These are phyloP conservation scores for Diversispora epigaea DNA, from an alignment of 192 early-diverging fungal genomes.

Conservation along the genomic window DNA sequence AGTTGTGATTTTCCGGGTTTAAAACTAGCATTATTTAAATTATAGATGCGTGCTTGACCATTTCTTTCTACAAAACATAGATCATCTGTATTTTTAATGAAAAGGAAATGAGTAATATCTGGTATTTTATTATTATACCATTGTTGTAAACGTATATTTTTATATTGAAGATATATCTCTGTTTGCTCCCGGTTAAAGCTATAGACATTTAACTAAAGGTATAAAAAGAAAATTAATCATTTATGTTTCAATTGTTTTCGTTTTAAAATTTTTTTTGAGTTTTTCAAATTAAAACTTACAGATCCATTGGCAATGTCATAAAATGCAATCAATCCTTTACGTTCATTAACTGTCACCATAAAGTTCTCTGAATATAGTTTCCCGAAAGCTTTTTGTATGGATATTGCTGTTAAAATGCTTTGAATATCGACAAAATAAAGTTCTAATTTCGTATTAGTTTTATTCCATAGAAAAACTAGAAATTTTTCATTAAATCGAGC, in stretches of 20 bases:
- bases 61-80: conserved; percentile 16
- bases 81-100: conserved; percentile 26
- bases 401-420: not conserved
- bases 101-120: conserved; percentile 23
- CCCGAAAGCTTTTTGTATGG: not conserved
- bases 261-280: not conserved
- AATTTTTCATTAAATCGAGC: conserved; percentile 20
- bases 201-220: conserved; percentile 22
- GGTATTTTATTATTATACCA: conserved; percentile 24
- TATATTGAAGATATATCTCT: conserved; percentile 15
- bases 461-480: conserved; percentile 18
- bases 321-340: conserved; percentile 29
- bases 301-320: conserved; percentile 15
- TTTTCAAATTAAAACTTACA: not conserved
- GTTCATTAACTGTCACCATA: conserved; percentile 27
- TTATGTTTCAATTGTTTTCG: not conserved
- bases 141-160: conserved; percentile 28
- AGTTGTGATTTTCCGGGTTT: conserved; percentile 12
- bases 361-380: not conserved
- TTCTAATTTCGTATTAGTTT: not conserved
- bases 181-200: conserved; percentile 14
- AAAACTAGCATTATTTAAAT: conserved; percentile 20
- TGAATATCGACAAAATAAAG: conserved; percentile 2
- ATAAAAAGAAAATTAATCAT: not conserved
- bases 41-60: conserved; percentile 14